Conservation (phyloP, 768 basidiomycete species). For the Leccinum pellstonianum region DNA sequence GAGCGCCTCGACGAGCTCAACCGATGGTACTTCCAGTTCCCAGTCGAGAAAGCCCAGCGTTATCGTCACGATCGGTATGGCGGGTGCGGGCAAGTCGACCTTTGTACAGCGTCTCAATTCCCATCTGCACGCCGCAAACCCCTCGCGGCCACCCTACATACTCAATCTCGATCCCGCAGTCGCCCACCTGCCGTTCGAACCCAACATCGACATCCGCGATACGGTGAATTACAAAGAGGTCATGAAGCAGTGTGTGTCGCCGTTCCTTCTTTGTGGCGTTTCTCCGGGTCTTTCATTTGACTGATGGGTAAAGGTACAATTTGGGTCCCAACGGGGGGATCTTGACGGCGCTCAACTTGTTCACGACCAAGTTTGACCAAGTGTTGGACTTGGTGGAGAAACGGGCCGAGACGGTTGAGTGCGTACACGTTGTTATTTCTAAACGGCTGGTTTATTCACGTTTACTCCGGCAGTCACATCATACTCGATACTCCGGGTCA, state of each 20-base stretch:
- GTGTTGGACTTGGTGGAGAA: conserved; percentile 91
- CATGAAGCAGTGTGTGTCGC: conserved; percentile 94
- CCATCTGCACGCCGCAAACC: conserved; percentile 71
- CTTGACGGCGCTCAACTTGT: conserved; percentile 92
- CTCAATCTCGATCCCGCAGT: conserved; percentile 98
- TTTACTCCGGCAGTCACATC: conserved; percentile 62
- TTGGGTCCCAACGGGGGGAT: conserved; percentile 98
- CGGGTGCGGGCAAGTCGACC: conserved; percentile 96
- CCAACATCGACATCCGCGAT: conserved; percentile 97
- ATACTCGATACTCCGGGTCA: conserved; percentile 98
- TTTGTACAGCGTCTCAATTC: conserved; percentile 95
- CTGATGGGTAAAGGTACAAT: conserved; percentile 71
- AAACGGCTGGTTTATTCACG: not conserved
- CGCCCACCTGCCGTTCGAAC: conserved; percentile 84
- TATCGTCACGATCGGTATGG: conserved; percentile 94
- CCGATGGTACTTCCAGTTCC: conserved; percentile 1
- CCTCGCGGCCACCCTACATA: conserved; percentile 81
- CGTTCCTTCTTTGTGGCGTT: conserved; percentile 18
- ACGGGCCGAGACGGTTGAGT: conserved; percentile 86
- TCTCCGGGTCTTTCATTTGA: conserved; percentile 11
- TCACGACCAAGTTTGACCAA: conserved; percentile 99
- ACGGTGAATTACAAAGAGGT: conserved; percentile 97
- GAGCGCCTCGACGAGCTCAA: conserved; percentile 19
- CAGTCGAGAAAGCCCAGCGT: conserved; percentile 60
- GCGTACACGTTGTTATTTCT: conserved; percentile 31